Percentiles rank a stretch among this genome's conserved stretches.
These are phyloP conservation scores for Xylaria hypoxylon DNA, from an alignment of 2,329 filamentous ascomycete species.

Conservation along the genomic window DNA sequence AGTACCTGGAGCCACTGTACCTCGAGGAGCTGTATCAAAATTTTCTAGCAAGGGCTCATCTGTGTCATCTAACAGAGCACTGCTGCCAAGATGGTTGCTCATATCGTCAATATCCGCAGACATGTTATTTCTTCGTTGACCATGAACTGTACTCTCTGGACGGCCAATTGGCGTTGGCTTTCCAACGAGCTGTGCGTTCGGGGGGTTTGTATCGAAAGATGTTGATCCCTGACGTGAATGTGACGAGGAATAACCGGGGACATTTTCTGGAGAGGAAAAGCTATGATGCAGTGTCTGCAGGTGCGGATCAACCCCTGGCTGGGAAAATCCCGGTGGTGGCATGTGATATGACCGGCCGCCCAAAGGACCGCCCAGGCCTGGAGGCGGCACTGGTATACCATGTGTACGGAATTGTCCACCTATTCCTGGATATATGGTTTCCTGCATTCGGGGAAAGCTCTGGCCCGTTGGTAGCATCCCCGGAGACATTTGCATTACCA, in stretches of 20 bases:
- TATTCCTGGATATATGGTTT: constrained; percentile 59
- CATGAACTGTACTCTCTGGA: constrained; percentile 77
- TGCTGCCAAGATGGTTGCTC: constrained; percentile 87
- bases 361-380: constrained; percentile 61
- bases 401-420: constrained; percentile 58
- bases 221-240: constrained; percentile 83
- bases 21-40: constrained; percentile 55
- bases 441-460: constrained; percentile 56
- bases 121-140: constrained; percentile 55
- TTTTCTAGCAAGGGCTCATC: constrained; percentile 65
- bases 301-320: constrained; percentile 54
- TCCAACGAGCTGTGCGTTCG: constrained; percentile 75
- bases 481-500: constrained; percentile 69
- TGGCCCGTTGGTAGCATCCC: constrained; percentile 69
- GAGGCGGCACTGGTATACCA: constrained; percentile 62
- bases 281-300: constrained; percentile 55
- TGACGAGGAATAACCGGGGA: constrained; percentile 57
- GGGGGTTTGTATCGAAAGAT: constrained; percentile 60
- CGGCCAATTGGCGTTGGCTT: constrained; percentile 89
- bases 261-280: constrained; percentile 51
- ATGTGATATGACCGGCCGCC: constrained; percentile 58
- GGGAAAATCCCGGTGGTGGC: constrained; percentile 67
- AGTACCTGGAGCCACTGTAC: constrained; percentile 65
- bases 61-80: constrained; percentile 83
- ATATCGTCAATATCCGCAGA: constrained; percentile 75